Evolutionary conservation across 805 yeast genomes (phyloP), one percentile per base, ranked within the genome.

Genomic region (Yueomyces sinensis): DNA sequence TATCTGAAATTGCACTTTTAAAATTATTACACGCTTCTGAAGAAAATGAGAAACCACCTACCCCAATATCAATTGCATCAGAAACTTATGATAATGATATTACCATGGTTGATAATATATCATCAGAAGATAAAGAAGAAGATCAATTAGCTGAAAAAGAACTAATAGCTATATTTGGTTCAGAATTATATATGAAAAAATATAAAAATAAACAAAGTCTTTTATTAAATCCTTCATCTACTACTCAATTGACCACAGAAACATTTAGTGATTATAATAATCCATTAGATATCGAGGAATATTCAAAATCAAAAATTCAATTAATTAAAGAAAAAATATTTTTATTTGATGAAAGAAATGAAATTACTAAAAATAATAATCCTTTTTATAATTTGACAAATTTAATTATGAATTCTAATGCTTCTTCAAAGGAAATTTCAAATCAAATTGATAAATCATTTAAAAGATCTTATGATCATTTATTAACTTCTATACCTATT

Each of bases 1-100:
- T 75, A 34, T 91, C 89, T 3, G 95, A 87, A 51, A 64, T 63
- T 34, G 93, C 95, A 0, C 56, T 89, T 32, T 72, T 42, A 9
- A 46, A 41, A 32, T 41, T 47, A 16, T 39, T 45, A 27, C 41
- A 38, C 27, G 31, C 28, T 5, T 25, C 28, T n/a, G 5, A 7
- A 11, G 24, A 20, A 20, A 20, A 20, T 20, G 11, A 7, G 24
- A 1, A 7, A 7, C 11, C 7, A 20, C 24, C 24, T 7, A 11
- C 7, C 7, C 7, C 11, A 7, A 20, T 20, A 11, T 11, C 7
- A 20, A 20, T 20, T 7, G 24, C 7, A 7, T 7, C 7, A 20
- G 24, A 20, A 11, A 20, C 24, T 7, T 7, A 20, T 20, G 24
- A 20, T 7, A 20, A 11, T 20, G 24, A 20, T 20, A 11, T 20